Percentiles rank a stretch among this genome's conserved stretches.
phyloP scores from a whole-genome alignment of 306 rosid species.

The Sicyos baderoa region DNA sequence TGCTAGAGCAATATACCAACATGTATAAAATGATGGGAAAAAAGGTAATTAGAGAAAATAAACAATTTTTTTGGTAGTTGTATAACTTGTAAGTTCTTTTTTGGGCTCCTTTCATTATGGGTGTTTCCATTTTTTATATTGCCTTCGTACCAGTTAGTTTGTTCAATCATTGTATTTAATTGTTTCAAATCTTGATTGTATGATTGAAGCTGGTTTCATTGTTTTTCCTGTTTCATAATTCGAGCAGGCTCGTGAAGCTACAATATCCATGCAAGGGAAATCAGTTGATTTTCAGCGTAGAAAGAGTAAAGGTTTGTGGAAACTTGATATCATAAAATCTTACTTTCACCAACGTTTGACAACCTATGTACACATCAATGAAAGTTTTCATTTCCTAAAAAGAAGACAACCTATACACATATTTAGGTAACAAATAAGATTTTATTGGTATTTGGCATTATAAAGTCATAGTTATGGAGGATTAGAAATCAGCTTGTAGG shows the following conservation, averaged over 20 bases:
- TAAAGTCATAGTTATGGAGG: conserved; percentile 5
- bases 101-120: neutral
- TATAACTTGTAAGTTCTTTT: neutral
- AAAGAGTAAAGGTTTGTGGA: conserved; percentile 76
- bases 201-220: neutral
- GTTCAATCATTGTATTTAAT: neutral
- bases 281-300: conserved; percentile 86
- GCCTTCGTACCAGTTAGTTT: neutral
- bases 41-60: neutral
- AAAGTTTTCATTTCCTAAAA: too few species aligned
- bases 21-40: neutral
- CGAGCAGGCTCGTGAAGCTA: conserved; percentile 90
- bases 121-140: neutral
- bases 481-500: neutral
- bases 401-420: neutral
- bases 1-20: neutral
- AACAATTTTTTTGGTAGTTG: neutral
- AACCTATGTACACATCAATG: neutral
- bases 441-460: neutral
- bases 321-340: neutral
- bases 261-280: conserved; percentile 80
- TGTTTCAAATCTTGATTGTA: neutral
- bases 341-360: neutral
- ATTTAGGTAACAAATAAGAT: neutral
- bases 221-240: neutral